Evolutionary conservation across 2,329 filamentous ascomycete genomes (phyloP).

Genomic region (Ophiostoma quercus): DNA sequence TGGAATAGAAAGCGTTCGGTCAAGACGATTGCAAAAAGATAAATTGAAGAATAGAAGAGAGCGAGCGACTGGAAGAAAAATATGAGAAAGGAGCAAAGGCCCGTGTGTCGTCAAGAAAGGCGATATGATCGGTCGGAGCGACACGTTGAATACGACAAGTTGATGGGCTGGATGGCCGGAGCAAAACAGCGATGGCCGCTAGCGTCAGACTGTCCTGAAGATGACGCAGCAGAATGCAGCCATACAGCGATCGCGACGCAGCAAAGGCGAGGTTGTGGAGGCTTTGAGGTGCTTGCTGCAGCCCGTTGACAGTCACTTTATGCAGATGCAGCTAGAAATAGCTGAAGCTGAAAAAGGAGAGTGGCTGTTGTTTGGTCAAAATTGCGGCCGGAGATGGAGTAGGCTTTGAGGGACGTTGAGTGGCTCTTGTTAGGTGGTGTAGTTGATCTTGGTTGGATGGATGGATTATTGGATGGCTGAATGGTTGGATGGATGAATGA

Average conservation of each 20-base stretch:
- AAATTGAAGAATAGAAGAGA: background rate
- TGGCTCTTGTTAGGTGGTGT: background rate
- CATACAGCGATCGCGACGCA: background rate
- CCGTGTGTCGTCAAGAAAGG: background rate
- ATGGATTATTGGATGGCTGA: background rate
- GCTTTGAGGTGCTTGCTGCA: background rate
- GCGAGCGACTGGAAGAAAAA: too few relatives aligned
- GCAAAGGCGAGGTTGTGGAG: background rate
- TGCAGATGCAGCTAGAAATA: background rate
- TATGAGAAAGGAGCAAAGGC: background rate
- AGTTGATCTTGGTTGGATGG: background rate
- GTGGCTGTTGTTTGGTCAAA: background rate
- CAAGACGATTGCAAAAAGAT: background rate
- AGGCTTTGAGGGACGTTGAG: background rate
- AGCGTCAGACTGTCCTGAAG: background rate
- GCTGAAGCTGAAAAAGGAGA: background rate
- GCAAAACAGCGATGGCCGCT: background rate
- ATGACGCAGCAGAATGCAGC: background rate
- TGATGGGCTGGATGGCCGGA: background rate
- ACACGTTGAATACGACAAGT: background rate
- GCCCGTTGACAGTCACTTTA: background rate
- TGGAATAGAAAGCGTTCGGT: background rate
- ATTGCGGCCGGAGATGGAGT: background rate
- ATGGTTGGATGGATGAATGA: background rate
- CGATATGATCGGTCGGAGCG: background rate